Conservation (phyloP, 352 stramenopile genomes). For the Thalassiosira exigua region DNA sequence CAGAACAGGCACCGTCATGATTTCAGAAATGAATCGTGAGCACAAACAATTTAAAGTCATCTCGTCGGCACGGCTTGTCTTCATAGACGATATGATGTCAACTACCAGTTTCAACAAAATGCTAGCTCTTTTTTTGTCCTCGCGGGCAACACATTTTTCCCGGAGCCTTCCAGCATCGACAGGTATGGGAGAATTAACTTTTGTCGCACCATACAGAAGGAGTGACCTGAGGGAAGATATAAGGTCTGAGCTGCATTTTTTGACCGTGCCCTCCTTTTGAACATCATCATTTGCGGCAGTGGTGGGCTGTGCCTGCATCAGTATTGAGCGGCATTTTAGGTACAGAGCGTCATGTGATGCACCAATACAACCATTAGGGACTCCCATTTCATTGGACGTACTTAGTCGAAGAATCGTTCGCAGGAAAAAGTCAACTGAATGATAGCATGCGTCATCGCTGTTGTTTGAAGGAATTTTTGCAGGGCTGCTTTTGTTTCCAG, state of each 20-base stretch:
- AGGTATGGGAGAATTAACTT: conserved; percentile 60
- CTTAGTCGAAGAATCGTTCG: conserved; percentile 43
- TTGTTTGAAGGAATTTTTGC: conserved; percentile 16
- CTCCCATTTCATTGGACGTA: neutral
- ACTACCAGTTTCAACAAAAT: conserved; percentile 59
- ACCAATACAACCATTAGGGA: conserved; percentile 9
- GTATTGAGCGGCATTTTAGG: conserved; percentile 30
- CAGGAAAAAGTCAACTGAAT: conserved; percentile 43
- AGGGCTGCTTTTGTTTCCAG: neutral
- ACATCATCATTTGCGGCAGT: neutral
- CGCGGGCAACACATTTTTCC: conserved; percentile 56
- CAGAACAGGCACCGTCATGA: conserved; percentile 76
- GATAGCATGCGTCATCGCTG: conserved; percentile 2
- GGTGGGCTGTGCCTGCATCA: conserved; percentile 15
- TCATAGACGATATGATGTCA: conserved; percentile 37
- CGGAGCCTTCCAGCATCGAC: conserved; percentile 43
- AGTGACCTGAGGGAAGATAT: conserved; percentile 61
- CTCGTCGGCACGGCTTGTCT: conserved; percentile 16
- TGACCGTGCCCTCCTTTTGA: neutral
- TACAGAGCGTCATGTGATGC: conserved; percentile 25
- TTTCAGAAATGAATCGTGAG: conserved; percentile 63
- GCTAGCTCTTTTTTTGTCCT: conserved; percentile 58
- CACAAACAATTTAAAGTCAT: conserved; percentile 40
- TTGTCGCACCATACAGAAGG: conserved; percentile 61
- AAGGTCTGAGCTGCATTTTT: conserved; percentile 44